These are phyloP conservation scores for Colletotrichum kahawae DNA, from an alignment of 2,329 filamentous ascomycete genomes.

Conservation along the genomic window DNA sequence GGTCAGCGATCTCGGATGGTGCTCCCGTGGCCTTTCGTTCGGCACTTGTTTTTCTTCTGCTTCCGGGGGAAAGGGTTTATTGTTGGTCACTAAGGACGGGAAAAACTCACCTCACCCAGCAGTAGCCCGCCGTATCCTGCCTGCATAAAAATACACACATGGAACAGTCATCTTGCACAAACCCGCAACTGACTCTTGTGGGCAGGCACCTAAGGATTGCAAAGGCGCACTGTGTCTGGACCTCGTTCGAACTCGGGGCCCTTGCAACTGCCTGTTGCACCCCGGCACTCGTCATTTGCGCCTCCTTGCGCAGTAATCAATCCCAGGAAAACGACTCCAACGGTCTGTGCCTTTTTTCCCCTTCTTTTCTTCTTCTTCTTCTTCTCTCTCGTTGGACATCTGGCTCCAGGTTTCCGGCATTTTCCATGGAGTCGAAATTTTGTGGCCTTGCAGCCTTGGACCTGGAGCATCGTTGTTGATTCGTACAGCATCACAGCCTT, in stretches of 20 bases:
- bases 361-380: background rate
- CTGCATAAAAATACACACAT: background rate
- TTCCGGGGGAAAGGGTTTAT: background rate
- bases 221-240: constrained; percentile 11
- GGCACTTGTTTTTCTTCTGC: background rate
- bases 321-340: constrained; percentile 1
- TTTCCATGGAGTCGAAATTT: background rate
- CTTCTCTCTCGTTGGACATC: background rate
- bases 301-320: constrained; percentile 6
- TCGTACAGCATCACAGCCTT: background rate
- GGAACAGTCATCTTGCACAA: background rate
- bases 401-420: background rate
- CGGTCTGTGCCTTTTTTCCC: background rate
- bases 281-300: constrained; percentile 17
- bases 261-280: background rate
- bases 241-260: background rate
- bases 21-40: background rate
- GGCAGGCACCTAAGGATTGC: no score
- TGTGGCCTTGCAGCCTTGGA: background rate
- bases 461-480: background rate
- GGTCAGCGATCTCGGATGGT: background rate
- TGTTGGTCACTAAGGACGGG: background rate
- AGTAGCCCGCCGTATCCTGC: background rate
- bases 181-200: background rate
- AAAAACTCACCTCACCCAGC: background rate